Base-by-base conservation (phyloP, 306 rosid species). In the Echinosophora koreensis region DNA sequence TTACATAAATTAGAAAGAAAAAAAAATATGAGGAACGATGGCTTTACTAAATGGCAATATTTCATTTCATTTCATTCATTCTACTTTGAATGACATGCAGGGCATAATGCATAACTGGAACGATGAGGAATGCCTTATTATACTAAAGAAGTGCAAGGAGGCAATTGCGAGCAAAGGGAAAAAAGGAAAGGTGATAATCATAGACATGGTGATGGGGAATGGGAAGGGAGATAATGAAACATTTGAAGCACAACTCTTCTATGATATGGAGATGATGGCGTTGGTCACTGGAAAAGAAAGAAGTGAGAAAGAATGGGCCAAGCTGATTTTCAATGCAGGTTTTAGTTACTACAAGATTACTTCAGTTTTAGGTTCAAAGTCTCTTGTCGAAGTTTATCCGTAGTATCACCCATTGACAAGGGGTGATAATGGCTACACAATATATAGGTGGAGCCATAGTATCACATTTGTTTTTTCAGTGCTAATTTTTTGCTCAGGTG, bases 91-190 rank as follows among this genome's bases (percentile, higher is more conserved):
- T 66, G 42, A 6, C 3, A 15, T 16, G 16, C 76, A 85, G 86
- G 73, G 81, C 79, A 73, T 78, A 47, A 14, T 81, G 66, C 88
- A 85, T 7, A 83, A 77, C 59, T 85, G 88, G 88, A 73, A 32
- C 1, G 86, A 44, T 11, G 50, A 44, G 50, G 50, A 85, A 13
- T 73, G 88, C n/a, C 52, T 78, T 34, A 74, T 69, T 32, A 78
- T 85, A 73, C 79, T 85, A 3, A 63, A 73, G 64, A 50, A 65
- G 39, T 73, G 86, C 74, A 85, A 74, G 60, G 88, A 78, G 66
- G 84, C 88, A 56, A 62, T 85, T 2, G n/a, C 63, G n/a, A 37
- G 65, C 1, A 60, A 60, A 13, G 73, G 73, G 1, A 69, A 18
- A 73, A 34, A 56, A 37, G 88, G 88, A 11, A 85, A 78, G 39